Evolutionary conservation across 2,329 filamentous ascomycete species (phyloP), one percentile per base, ranked within the genome.

Genomic region (Botrytis paeoniae): DNA sequence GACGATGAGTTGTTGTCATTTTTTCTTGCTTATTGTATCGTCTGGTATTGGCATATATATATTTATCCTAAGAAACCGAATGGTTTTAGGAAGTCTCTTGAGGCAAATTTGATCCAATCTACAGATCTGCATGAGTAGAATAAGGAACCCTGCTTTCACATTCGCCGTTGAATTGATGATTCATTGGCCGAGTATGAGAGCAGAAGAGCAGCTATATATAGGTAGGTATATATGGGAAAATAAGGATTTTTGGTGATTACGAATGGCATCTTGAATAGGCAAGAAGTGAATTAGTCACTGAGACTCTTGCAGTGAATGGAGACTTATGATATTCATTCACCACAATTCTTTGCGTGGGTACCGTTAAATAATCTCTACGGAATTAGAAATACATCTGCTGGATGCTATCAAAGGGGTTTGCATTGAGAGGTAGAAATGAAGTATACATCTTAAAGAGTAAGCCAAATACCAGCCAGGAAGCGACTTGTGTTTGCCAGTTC

Each of bases 1-100:
- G 32, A 7, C 9, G 1, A 37, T 25, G 6, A 37, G 20, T 37
- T 3, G 1, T 35, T 22, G 35, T 6, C 32, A 6, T n/a, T 51
- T 14, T 10, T 1, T 16, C 4, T n/a, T 51, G n/a, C 48, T 1
- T 1, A 6, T 6, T 51, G 25, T 51, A 2, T 5, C 12, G 10
- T 51, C 10, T 1, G 4, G 0, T 0, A n/a, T n/a, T n/a, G 12
- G 1, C 1, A n/a, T 0, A 14, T 7, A 10, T n/a, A 51, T 9
- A 7, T n/a, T n/a, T 14, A 51, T n/a, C 4, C 25, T 6, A n/a
- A 7, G 12, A 51, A 51, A 16, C 12, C 12, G 12, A 16, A n/a
- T 54, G 2, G 1, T 14, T 54, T 16, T 0, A 25, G 25, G 12
- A 7, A 6, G 48, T 54, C 25, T 54, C n/a, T n/a, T n/a, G n/a